Conservation (phyloP, 2,329 filamentous ascomycete species). For the Aspergillus novofumigatus region DNA sequence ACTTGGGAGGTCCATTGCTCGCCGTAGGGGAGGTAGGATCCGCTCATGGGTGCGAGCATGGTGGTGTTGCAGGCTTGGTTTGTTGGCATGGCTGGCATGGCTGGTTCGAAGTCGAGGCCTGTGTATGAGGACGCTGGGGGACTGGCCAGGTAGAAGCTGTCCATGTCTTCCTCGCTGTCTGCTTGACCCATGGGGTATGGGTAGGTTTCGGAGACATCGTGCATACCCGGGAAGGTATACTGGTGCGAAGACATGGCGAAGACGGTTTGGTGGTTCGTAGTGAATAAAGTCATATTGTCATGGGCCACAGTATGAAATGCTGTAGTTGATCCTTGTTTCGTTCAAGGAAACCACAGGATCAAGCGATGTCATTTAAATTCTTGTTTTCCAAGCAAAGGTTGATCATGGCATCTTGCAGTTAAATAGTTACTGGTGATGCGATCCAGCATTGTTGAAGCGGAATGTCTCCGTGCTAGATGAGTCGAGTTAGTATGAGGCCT, state of each 20-base stretch:
- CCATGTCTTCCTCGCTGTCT: neutral
- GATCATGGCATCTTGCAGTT: neutral
- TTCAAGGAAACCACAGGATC: neutral
- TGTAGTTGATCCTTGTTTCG: neutral
- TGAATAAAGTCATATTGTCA: neutral
- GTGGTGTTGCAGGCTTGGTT: neutral
- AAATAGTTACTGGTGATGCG: neutral
- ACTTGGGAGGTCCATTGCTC: neutral
- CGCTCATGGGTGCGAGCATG: neutral
- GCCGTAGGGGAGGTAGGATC: neutral
- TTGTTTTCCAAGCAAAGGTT: neutral
- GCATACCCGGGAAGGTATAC: neutral
- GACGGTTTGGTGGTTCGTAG: neutral
- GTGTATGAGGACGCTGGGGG: neutral
- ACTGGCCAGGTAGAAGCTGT: neutral
- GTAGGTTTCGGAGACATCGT: neutral
- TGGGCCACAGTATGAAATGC: neutral
- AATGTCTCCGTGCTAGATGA: neutral
- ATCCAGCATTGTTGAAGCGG: neutral
- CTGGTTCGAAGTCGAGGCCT: neutral
- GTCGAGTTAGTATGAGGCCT: neutral
- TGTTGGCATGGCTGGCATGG: neutral
- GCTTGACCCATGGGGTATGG: neutral
- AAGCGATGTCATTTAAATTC: neutral
- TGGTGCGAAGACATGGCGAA: neutral